phyloP scores from a whole-genome alignment of 176 grass and related monocot genomes.

The Phoenix roebelenii region DNA sequence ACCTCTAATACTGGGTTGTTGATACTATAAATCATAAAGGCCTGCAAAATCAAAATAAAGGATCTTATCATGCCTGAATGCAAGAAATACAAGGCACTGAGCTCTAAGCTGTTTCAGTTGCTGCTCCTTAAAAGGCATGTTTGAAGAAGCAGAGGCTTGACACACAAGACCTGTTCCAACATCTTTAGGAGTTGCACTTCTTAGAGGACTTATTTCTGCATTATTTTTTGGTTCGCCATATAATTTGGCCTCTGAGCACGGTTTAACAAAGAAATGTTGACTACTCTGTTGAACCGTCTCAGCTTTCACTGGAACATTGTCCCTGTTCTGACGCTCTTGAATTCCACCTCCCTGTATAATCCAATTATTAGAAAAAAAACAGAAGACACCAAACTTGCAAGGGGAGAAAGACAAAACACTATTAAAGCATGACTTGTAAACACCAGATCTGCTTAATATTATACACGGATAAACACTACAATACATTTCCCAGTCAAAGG shows the following conservation, averaged over 20 bases:
- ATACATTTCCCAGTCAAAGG: too few relatives aligned
- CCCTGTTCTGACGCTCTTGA: conserved; percentile 60
- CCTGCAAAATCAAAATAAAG: neutral
- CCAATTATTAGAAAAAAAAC: conserved; percentile 1
- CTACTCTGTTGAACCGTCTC: conserved; percentile 30
- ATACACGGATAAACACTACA: too few relatives aligned
- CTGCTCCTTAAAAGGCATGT: conserved; percentile 77
- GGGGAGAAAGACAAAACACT: too few relatives aligned
- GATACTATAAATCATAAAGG: neutral
- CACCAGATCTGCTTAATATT: too few relatives aligned
- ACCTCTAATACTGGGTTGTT: too few relatives aligned
- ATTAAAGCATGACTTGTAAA: too few relatives aligned
- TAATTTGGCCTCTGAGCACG: conserved; percentile 22
- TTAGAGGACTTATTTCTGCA: too few relatives aligned
- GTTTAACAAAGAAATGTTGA: too few relatives aligned
- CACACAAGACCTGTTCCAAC: conserved; percentile 36
- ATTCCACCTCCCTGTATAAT: conserved; percentile 54
- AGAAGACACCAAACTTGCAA: too few relatives aligned
- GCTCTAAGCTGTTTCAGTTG: conserved; percentile 98
- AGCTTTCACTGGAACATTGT: conserved; percentile 29
- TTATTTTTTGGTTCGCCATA: conserved; percentile 19
- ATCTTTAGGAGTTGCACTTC: conserved; percentile 14
- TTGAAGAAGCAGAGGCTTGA: conserved; percentile 33
- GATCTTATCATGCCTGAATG: conserved; percentile 51
- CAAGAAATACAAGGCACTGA: conserved; percentile 98